Conservation (phyloP, 108 stramenopile species). For the Skeletonema costatum region DNA sequence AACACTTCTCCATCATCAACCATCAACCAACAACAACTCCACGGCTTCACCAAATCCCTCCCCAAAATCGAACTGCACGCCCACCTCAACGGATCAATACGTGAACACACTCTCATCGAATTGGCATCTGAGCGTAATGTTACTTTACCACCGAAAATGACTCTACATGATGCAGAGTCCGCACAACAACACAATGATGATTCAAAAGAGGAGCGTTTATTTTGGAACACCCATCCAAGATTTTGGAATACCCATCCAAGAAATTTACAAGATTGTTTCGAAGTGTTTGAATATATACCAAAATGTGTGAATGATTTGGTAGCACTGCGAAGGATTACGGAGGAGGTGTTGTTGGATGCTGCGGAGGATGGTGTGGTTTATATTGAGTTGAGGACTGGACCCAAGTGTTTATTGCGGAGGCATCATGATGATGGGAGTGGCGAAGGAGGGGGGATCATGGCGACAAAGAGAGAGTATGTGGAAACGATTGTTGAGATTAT, state of each 20-base stretch:
- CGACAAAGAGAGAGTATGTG: constrained; percentile 64
- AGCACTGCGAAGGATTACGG: constrained; percentile 62
- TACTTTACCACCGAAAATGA: constrained; percentile 35
- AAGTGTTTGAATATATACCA: constrained; percentile 81
- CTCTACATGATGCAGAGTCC: constrained; percentile 8
- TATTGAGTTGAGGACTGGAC: constrained; percentile 86
- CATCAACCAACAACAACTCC: neutral
- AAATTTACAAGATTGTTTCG: constrained; percentile 78
- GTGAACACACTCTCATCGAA: constrained; percentile 72
- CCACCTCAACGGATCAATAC: constrained; percentile 91
- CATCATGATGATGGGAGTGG: neutral
- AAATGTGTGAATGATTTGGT: constrained; percentile 57
- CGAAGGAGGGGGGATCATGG: neutral
- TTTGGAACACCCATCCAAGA: constrained; percentile 50
- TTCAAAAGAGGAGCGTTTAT: constrained; percentile 1
- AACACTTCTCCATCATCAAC: too few relatives aligned
- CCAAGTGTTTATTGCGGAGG: constrained; percentile 54
- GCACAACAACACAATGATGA: constrained; percentile 5
- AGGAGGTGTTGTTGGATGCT: constrained; percentile 81
- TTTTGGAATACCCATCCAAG: constrained; percentile 51
- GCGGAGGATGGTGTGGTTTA: constrained; percentile 71
- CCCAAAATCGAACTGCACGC: constrained; percentile 90
- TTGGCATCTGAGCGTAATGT: constrained; percentile 60
- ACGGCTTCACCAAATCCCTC: constrained; percentile 23
- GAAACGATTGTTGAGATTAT: constrained; percentile 58